Evolutionary conservation across 305 asterid species (phyloP).

Genomic region (Plantago rigida): DNA sequence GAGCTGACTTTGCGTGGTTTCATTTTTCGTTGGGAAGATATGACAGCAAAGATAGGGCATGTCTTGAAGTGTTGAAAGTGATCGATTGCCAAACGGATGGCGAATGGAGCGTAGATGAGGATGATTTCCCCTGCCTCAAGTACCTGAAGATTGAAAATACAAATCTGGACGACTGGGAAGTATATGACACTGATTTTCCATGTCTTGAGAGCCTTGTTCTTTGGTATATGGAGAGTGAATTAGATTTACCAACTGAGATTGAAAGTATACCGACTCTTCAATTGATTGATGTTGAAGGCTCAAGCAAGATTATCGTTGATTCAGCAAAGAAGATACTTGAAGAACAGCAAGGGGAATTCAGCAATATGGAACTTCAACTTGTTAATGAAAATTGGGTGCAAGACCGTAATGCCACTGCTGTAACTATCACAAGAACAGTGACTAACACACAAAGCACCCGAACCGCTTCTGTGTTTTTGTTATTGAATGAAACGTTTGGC

Average conservation of each 20-base stretch:
- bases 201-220: not conserved
- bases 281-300: no score
- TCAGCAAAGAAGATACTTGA: no score
- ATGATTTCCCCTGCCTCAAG: not conserved
- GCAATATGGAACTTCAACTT: no score
- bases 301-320: no score
- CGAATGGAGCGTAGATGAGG: not conserved
- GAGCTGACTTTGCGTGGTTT: not conserved
- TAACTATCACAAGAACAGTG: no score
- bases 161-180: not conserved
- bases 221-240: not conserved
- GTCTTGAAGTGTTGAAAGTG: not conserved
- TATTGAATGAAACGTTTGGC: no score
- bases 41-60: not conserved
- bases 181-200: not conserved
- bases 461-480: no score
- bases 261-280: not conserved
- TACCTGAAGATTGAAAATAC: not conserved
- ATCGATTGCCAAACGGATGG: not conserved
- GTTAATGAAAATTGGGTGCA: no score
- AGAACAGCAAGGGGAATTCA: no score
- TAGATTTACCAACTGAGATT: not conserved
- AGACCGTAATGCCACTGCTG: no score
- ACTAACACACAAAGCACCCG: no score
- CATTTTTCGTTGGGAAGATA: not conserved